phyloP scores from a whole-genome alignment of 1,139 yeast species.

The Candida labiduridarum region DNA sequence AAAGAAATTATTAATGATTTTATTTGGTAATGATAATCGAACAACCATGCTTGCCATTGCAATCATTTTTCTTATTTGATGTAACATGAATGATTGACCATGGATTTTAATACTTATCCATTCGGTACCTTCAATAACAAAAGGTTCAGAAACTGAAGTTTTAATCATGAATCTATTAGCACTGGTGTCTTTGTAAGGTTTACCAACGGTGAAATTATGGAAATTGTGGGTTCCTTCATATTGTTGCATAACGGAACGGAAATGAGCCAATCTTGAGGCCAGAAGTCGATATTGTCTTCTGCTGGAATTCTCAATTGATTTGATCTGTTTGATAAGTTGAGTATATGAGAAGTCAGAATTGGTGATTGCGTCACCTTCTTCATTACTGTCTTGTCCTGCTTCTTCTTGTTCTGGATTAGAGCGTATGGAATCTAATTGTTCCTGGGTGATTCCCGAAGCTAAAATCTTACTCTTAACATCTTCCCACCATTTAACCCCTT shows the following conservation, averaged over 20 bases:
- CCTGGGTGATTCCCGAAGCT: slow-evolving; percentile 50
- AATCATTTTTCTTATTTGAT: slow-evolving; percentile 97
- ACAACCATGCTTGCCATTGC: slow-evolving; percentile 90
- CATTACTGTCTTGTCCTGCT: slow-evolving; percentile 24
- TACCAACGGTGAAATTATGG: slow-evolving; percentile 93
- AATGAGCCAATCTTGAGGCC: slow-evolving; percentile 56
- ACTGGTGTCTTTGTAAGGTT: slow-evolving; percentile 82
- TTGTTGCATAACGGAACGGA: slow-evolving; percentile 68
- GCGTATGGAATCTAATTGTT: slow-evolving; percentile 30
- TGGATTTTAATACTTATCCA: slow-evolving; percentile 97
- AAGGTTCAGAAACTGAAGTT: slow-evolving; percentile 84
- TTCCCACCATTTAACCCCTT: slow-evolving; percentile 76
- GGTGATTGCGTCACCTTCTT: slow-evolving; percentile 14
- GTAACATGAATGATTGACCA: slow-evolving; percentile 98
- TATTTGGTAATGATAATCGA: slow-evolving; percentile 81
- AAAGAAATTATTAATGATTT: slow-evolving; percentile 79
- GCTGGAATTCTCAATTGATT: slow-evolving; percentile 64
- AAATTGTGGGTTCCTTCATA: slow-evolving; percentile 92
- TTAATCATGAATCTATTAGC: slow-evolving; percentile 81
- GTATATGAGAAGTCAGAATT: slow-evolving; percentile 13
- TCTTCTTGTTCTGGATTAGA: background rate
- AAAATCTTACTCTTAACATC: slow-evolving; percentile 47
- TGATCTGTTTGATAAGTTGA: slow-evolving; percentile 55
- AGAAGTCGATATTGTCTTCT: slow-evolving; percentile 74
- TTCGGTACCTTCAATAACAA: slow-evolving; percentile 89